These are phyloP conservation scores for Hemisphaericaspora lyxosophila DNA, from an alignment of 1,139 yeast genomes.

Conservation along the genomic window DNA sequence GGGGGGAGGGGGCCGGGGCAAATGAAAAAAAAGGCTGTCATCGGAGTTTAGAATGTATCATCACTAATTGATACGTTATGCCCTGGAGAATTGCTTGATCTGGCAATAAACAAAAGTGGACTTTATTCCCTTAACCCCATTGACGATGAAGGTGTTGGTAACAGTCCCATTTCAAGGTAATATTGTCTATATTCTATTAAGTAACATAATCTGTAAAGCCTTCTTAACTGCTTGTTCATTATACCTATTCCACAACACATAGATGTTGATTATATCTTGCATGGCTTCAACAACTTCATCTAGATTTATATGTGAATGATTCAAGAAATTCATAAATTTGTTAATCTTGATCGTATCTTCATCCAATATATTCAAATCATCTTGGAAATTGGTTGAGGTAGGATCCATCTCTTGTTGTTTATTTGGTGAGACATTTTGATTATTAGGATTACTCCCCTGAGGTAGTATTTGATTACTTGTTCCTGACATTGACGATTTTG, in stretches of 20 bases:
- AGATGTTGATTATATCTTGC: constrained; percentile 76
- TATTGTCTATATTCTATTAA: constrained; percentile 30
- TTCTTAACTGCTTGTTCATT: constrained; percentile 57
- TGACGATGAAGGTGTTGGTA: no score
- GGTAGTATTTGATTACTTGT: neutral
- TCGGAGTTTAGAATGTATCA: no score
- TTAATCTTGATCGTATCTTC: constrained; percentile 47
- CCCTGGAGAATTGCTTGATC: no score
- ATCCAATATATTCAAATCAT: constrained; percentile 27
- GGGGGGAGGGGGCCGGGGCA: no score
- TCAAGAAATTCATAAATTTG: constrained; percentile 63
- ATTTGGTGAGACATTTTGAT: neutral
- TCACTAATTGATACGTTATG: no score
- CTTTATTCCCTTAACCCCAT: neutral
- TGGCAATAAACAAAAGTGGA: no score
- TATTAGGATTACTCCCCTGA: neutral
- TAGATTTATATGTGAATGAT: constrained; percentile 72
- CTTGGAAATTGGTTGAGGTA: constrained; percentile 20
- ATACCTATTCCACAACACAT: constrained; percentile 82
- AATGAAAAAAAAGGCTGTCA: no score
- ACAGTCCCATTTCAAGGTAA: no score
- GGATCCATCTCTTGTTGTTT: no score
- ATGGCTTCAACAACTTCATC: constrained; percentile 77
- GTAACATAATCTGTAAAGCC: constrained; percentile 42
- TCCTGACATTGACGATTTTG: constrained; percentile 14